Percentiles rank a stretch among this genome's conserved stretches.
Evolutionary conservation across 257 asterid species (phyloP).

Genomic region (Vinca minor): DNA sequence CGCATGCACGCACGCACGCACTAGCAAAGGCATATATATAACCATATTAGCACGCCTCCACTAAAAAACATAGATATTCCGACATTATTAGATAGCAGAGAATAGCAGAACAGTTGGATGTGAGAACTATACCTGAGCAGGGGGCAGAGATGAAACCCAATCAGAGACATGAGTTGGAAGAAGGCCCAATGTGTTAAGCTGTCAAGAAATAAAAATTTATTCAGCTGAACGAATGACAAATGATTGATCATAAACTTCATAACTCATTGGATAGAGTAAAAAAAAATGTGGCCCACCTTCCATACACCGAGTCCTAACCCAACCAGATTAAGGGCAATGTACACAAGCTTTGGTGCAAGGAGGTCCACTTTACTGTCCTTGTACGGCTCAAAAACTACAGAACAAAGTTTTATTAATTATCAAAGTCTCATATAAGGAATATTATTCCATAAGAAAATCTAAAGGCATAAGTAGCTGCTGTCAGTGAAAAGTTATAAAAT

Average conservation of each 20-base stretch:
- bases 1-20: too few species aligned
- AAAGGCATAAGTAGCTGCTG: not conserved
- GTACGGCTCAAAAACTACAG: slow-evolving; percentile 91
- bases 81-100: too few species aligned
- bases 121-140: slow-evolving; percentile 66
- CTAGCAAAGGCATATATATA: too few species aligned
- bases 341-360: slow-evolving; percentile 61
- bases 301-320: slow-evolving; percentile 88
- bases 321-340: slow-evolving; percentile 73
- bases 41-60: too few species aligned
- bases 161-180: slow-evolving; percentile 96
- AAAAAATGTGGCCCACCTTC: slow-evolving; percentile 67
- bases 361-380: slow-evolving; percentile 85
- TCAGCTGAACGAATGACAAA: slow-evolving; percentile 9
- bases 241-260: not conserved
- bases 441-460: not conserved
- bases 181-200: slow-evolving; percentile 94
- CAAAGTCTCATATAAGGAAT: not conserved
- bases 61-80: too few species aligned
- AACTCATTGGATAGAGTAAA: not conserved
- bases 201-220: slow-evolving; percentile 22
- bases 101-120: not conserved
- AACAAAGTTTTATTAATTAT: slow-evolving; percentile 15
- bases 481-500: not conserved
- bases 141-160: slow-evolving; percentile 98